phyloP scores from a whole-genome alignment of 2,329 filamentous ascomycete species.

The Verticillium nonalfalfae region DNA sequence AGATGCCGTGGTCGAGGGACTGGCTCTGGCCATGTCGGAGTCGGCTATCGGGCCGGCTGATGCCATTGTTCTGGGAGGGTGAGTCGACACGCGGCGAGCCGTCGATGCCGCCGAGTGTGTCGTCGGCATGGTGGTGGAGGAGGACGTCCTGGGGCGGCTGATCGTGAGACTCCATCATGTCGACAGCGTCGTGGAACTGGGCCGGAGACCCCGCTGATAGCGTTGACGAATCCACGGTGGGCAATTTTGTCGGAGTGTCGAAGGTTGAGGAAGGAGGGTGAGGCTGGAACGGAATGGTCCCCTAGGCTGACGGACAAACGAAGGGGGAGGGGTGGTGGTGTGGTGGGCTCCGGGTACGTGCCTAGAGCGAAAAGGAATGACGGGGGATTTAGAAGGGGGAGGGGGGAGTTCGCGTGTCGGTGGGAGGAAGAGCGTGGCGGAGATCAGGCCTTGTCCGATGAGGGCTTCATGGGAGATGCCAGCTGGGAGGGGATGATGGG shows the following conservation, averaged over 20 bases:
- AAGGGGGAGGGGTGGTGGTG: background rate
- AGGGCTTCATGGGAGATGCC: constrained; percentile 2
- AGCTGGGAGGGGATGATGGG: background rate
- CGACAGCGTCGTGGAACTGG: constrained; percentile 46
- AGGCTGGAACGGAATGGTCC: background rate
- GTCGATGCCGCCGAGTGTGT: constrained; percentile 43
- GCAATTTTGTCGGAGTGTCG: background rate
- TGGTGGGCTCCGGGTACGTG: background rate
- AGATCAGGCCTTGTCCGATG: background rate
- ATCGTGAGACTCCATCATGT: constrained; percentile 42
- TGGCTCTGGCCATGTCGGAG: constrained; percentile 34
- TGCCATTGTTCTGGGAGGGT: constrained; percentile 21
- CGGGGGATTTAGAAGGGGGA: background rate
- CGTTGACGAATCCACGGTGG: constrained; percentile 45
- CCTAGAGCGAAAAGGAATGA: background rate
- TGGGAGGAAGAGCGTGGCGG: background rate
- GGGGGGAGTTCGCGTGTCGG: background rate
- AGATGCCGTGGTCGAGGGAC: constrained; percentile 42
- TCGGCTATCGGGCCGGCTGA: background rate
- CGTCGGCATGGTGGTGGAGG: constrained; percentile 28
- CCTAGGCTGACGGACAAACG: background rate
- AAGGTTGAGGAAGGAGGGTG: background rate
- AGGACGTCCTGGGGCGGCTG: constrained; percentile 12
- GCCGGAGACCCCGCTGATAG: constrained; percentile 41
- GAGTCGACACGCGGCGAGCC: constrained; percentile 33